Percentiles rank a stretch among this genome's conserved stretches.
These are phyloP conservation scores for Leucaena leucocephala DNA, from an alignment of 306 rosid species.

Conservation along the genomic window DNA sequence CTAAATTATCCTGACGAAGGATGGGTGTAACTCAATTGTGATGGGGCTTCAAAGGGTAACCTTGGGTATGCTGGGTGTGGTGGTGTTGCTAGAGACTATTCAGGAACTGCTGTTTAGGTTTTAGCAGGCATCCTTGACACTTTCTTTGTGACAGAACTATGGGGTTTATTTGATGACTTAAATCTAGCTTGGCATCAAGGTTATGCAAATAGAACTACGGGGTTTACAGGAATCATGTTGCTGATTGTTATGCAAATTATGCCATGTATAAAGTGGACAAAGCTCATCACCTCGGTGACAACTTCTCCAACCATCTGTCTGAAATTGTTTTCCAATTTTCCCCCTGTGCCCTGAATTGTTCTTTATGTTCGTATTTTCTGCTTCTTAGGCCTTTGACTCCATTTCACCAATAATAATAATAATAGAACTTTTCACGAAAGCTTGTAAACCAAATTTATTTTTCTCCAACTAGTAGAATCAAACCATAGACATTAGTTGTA, in stretches of 20 bases:
- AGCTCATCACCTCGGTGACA: background rate
- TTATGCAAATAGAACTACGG: background rate
- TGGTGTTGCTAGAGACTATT: background rate
- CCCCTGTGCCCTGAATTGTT: background rate
- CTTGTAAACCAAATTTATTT: slow-evolving; percentile 9
- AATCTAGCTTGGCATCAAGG: background rate
- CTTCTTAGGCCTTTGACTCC: background rate
- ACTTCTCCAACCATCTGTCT: background rate
- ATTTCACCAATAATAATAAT: background rate
- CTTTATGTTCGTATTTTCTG: background rate
- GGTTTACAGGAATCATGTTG: background rate
- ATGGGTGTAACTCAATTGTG: background rate
- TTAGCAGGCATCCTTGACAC: background rate
- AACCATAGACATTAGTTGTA: background rate
- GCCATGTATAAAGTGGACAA: background rate
- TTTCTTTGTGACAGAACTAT: background rate
- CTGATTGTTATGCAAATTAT: background rate
- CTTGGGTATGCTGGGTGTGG: background rate
- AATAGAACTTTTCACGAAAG: slow-evolving; percentile 13
- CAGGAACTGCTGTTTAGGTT: background rate
- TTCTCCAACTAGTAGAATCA: slow-evolving; percentile 12
- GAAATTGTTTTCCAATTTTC: background rate
- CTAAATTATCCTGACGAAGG: slow-evolving; percentile 5
- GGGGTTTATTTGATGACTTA: background rate
- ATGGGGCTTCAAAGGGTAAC: background rate